Evolutionary conservation across 2,329 filamentous ascomycete species (phyloP), one percentile per base, ranked within the genome.

Genomic region (Escovopsis sp.): DNA sequence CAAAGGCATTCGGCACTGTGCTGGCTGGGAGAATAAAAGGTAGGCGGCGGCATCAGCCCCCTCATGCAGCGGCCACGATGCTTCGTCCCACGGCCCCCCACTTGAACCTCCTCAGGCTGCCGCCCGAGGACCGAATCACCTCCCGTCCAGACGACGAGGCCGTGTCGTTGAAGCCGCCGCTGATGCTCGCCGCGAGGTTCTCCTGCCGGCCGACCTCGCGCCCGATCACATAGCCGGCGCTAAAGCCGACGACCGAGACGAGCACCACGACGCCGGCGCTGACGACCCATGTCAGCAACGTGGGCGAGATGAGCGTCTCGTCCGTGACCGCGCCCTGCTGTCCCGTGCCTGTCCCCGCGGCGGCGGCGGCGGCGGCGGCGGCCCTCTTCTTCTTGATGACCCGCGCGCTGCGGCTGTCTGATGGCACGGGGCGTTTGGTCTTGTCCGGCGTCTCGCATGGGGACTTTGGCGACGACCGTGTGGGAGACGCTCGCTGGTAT

Each of bases 201-300:
- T 82, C 76, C 48, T 79, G 73, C 30, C 73, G 67, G 3, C 78
- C 78, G 20, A 79, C 76, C 50, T 82, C 78, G 24, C 76, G 66
- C 5, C 79, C 78, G 45, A 81, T 76, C 20, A 80, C 76, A 51
- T 80, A 81, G 10, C 79, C 78, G 8, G 78, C 78, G 3, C 78
- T 76, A 49, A 83, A 82, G 2, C 77, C 77, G 30, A 82, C 76
- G 2, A 80, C 78, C 7, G 74, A 78, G 3, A 82, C 72, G 10
- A 83, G 65, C 8, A 82, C 76, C 2, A 82, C 73, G 1, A 81
- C 77, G 14, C 79, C 77, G 7, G 78, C 77, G 43, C 73, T 76
- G 41, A 81, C 68, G 6, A 78, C 74, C 74, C 76, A 81, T 0
- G 76, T 76, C 39, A 80, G 56, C 7, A 79, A 58, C 1, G 76